Evolutionary conservation across 495 filamentous ascomycete species (phyloP).

Genomic region (Trichocladium uniseriatum): DNA sequence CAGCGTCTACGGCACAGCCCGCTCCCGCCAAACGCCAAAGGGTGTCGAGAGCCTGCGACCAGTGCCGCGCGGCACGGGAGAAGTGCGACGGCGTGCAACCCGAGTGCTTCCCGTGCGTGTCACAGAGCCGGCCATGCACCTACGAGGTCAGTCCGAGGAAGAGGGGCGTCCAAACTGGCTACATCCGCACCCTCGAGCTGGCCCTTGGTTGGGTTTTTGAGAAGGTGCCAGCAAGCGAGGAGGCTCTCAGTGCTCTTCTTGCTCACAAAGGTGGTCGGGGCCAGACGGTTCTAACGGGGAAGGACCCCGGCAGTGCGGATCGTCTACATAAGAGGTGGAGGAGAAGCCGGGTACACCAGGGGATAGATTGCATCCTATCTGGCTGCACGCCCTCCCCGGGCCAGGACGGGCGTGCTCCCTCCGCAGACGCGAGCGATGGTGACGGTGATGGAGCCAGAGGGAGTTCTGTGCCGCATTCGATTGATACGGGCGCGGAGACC

Average conservation of each 20-base stretch:
- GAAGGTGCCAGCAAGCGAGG: slow-evolving; percentile 22
- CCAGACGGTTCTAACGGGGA: slow-evolving; percentile 29
- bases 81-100: slow-evolving; percentile 59
- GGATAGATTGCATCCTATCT: slow-evolving; percentile 49
- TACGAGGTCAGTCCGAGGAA: slow-evolving; percentile 66
- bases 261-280: slow-evolving; percentile 18
- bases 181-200: slow-evolving; percentile 53
- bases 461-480: not conserved
- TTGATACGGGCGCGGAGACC: too few species aligned
- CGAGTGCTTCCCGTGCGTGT: slow-evolving; percentile 52
- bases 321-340: slow-evolving; percentile 51
- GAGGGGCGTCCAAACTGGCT: slow-evolving; percentile 56
- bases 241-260: slow-evolving; percentile 25
- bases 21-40: slow-evolving; percentile 43
- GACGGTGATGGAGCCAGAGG: slow-evolving; percentile 17
- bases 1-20: not conserved
- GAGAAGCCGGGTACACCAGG: slow-evolving; percentile 41
- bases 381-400: slow-evolving; percentile 24
- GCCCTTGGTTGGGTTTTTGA: slow-evolving; percentile 31
- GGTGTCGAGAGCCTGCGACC: slow-evolving; percentile 60
- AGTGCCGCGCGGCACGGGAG: slow-evolving; percentile 55
- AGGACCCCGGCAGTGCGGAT: slow-evolving; percentile 42
- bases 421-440: slow-evolving; percentile 29
- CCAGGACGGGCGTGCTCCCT: slow-evolving; percentile 26
- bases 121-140: slow-evolving; percentile 51